A percentile compares a stretch with the other conserved stretches of the same genome.
Evolutionary conservation across 2,329 filamentous ascomycete genomes (phyloP).

Genomic region (Penicillium verrucosum): DNA sequence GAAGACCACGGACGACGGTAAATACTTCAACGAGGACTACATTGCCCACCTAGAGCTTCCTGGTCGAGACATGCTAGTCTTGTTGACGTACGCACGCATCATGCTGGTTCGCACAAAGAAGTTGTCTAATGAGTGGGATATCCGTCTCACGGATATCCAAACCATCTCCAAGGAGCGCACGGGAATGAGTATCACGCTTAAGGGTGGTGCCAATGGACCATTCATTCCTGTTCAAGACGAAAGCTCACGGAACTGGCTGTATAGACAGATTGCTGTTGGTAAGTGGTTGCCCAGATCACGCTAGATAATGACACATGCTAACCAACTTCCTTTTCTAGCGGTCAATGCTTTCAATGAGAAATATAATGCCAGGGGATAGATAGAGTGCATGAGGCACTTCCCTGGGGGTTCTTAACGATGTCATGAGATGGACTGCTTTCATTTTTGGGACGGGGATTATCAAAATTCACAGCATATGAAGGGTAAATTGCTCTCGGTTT

Average conservation of each 20-base stretch:
- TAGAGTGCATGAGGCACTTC: constrained; percentile 21
- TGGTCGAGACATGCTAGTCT: constrained; percentile 80
- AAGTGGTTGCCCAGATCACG: constrained; percentile 20
- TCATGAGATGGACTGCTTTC: constrained; percentile 19
- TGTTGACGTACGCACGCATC: constrained; percentile 84
- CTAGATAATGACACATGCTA: constrained; percentile 4
- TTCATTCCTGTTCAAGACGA: constrained; percentile 95
- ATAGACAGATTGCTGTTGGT: constrained; percentile 61
- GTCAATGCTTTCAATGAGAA: constrained; percentile 67
- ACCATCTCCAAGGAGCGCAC: constrained; percentile 96
- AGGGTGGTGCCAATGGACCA: constrained; percentile 88
- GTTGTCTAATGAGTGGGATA: constrained; percentile 90
- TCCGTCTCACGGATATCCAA: constrained; percentile 91
- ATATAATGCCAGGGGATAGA: constrained; percentile 60
- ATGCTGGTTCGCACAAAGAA: constrained; percentile 85
- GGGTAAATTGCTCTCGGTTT: not conserved
- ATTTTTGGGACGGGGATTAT: constrained; percentile 5
- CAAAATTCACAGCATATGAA: constrained; percentile 8
- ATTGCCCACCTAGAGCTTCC: constrained; percentile 93
- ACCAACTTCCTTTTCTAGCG: constrained; percentile 35
- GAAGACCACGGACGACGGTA: constrained; percentile 95
- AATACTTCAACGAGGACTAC: constrained; percentile 96
- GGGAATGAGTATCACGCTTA: constrained; percentile 81
- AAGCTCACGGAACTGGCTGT: constrained; percentile 65
- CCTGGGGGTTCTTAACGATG: constrained; percentile 16